Evolutionary conservation across 306 rosid genomes (phyloP).

Genomic region (Medicago arabica): DNA sequence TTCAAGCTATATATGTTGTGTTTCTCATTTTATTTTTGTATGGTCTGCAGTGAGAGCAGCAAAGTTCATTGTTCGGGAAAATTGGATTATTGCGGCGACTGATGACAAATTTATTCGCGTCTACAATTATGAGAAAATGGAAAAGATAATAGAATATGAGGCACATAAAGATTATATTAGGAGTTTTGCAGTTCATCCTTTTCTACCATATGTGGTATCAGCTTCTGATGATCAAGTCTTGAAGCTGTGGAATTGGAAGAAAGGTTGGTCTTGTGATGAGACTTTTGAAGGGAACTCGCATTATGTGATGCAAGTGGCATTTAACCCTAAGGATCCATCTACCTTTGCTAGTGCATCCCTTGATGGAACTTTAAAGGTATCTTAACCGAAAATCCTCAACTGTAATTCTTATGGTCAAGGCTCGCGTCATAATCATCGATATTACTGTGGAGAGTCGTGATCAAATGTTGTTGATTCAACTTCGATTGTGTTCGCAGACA

Average conservation of each 20-base stretch:
- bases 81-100: conserved; percentile 57
- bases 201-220: conserved; percentile 60
- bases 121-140: conserved; percentile 48
- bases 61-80: conserved; percentile 59
- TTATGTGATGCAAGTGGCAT: conserved; percentile 72
- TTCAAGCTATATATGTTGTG: neutral
- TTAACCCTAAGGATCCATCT: conserved; percentile 50
- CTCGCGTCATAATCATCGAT: too few relatives aligned
- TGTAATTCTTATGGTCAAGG: neutral
- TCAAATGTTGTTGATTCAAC: too few relatives aligned
- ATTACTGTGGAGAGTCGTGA: too few relatives aligned
- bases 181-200: conserved; percentile 62
- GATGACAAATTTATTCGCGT: conserved; percentile 63
- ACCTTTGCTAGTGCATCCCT: conserved; percentile 64
- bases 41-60: conserved; percentile 71
- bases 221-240: conserved; percentile 64
- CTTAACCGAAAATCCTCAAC: neutral
- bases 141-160: conserved; percentile 56
- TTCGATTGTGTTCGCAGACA: neutral
- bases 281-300: conserved; percentile 66
- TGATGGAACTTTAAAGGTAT: conserved; percentile 66
- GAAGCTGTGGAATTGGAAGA: conserved; percentile 70
- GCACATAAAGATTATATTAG: conserved; percentile 69
- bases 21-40: neutral
- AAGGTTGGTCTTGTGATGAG: conserved; percentile 56